A percentile compares a stretch with the other conserved stretches of the same genome.
Evolutionary conservation across 768 basidiomycete genomes (phyloP).

Genomic region (Rhodocollybia butyracea): DNA sequence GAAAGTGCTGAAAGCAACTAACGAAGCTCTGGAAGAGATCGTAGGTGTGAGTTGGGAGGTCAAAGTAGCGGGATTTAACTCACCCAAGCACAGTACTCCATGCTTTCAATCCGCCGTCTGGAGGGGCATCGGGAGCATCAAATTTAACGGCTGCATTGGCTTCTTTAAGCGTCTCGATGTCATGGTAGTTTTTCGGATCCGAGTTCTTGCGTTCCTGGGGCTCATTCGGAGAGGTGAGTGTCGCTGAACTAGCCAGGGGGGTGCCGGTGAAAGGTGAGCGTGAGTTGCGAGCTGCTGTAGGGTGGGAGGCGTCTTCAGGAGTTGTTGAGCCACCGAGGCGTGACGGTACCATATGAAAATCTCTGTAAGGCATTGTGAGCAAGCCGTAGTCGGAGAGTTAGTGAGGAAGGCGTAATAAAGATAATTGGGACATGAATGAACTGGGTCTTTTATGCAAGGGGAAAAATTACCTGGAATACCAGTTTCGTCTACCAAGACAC

Average conservation of each 20-base stretch:
- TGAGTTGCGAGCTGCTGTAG: background rate
- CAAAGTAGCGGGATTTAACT: no score
- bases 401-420: background rate
- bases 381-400: background rate
- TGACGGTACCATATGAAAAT: background rate
- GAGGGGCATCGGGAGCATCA: background rate
- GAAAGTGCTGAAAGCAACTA: conserved; percentile 8
- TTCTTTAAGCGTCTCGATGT: background rate
- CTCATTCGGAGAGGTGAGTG: background rate
- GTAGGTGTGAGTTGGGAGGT: no score
- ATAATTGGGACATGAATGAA: background rate
- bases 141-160: background rate
- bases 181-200: background rate
- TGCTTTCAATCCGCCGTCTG: conserved; percentile 7
- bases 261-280: background rate
- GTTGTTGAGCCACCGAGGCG: background rate
- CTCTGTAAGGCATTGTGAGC: background rate
- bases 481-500: conserved; percentile 2
- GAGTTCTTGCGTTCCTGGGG: background rate
- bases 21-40: no score
- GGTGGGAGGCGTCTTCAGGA: background rate
- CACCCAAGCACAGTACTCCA: conserved; percentile 7
- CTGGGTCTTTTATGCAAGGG: background rate
- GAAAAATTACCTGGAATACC: background rate
- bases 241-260: background rate